Evolutionary conservation across 768 basidiomycete species (phyloP), one percentile per base, ranked within the genome.

Genomic region (Macrolepiota fuliginosa): DNA sequence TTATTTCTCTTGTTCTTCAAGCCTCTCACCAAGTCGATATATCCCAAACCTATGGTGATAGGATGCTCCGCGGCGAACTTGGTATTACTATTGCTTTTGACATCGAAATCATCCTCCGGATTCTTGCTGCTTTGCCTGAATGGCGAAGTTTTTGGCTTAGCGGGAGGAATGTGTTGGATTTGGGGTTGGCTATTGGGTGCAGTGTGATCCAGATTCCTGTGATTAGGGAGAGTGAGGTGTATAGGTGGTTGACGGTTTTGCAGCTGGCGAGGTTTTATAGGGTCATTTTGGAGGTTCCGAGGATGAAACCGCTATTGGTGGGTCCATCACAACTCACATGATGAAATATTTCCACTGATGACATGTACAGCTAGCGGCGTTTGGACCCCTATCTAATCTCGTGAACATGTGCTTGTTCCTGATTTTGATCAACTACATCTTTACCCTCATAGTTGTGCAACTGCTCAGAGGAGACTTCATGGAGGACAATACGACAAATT

Each of bases 361-460:
- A 52, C 4, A 24, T 54, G 15, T 56, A 0, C 64, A 95, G 94
- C 78, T 91, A 15, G 88, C 90, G 1, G 91, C 97, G 1, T 94
- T 96, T 66, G 94, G 96, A 11, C 95, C 94, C 70, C 86, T 97
- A 80, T 89, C 89, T 62, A 94, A 92, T 74, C 79, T 98, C 19
- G 78, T 81, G 29, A 98, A 98, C 80, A 96, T 97, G 93, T 82
- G 89, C 6, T 71, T 96, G 36, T 98, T 98, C 78, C 81, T 98
- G 22, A 74, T 98, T 63, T 74, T 96, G 59, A 85, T 95, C 76
- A 96, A 94, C 72, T 89, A 89, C 69, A 79, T 98, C 51, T 89
- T 88, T 4, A 91, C 95, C 0, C 80, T 98, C 25, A 81, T 96
- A 47, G 86, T 86, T 2, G 82, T 92, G 1, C 94, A 98, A 71